A percentile compares a stretch with the other conserved stretches of the same genome.
phyloP scores from a whole-genome alignment of 2,329 filamentous ascomycete species.

The Saccharata proteae region DNA sequence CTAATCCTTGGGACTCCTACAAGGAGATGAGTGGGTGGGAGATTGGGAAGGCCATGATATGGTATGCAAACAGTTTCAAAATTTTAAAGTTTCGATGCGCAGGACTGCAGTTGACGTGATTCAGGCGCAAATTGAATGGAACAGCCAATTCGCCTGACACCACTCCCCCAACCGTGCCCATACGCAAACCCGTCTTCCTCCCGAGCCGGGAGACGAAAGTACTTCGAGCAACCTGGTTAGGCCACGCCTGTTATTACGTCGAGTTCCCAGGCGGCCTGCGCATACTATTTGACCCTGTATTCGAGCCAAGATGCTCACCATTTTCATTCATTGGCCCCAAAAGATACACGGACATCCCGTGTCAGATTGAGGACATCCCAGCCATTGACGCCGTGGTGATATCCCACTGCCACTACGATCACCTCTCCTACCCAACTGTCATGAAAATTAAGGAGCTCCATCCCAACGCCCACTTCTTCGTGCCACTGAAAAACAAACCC shows the following conservation, averaged over 20 bases:
- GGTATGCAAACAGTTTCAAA: constrained; percentile 22
- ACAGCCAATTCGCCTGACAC: constrained; percentile 47
- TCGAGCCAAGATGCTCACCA: constrained; percentile 76
- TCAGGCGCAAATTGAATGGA: constrained; percentile 37
- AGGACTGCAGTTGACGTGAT: not conserved
- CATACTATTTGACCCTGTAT: constrained; percentile 88
- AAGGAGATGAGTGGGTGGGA: constrained; percentile 21
- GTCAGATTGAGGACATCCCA: constrained; percentile 66
- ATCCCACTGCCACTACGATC: constrained; percentile 87
- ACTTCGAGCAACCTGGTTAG: constrained; percentile 84
- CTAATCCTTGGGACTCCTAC: constrained; percentile 48
- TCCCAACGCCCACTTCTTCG: constrained; percentile 77
- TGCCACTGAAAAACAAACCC: constrained; percentile 65
- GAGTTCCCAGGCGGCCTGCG: constrained; percentile 80
- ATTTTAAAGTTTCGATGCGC: not conserved
- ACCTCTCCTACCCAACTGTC: constrained; percentile 67
- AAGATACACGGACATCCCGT: constrained; percentile 67
- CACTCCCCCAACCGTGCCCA: constrained; percentile 51
- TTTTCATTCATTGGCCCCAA: constrained; percentile 59
- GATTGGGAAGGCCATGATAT: constrained; percentile 27
- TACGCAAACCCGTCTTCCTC: constrained; percentile 57
- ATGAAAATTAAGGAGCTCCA: constrained; percentile 57
- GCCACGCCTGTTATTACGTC: constrained; percentile 86
- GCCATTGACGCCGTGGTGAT: constrained; percentile 64
- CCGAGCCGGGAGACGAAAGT: constrained; percentile 43